Evolutionary conservation across 345 rosid genomes (phyloP).

Genomic region (Gossypium raimondii): DNA sequence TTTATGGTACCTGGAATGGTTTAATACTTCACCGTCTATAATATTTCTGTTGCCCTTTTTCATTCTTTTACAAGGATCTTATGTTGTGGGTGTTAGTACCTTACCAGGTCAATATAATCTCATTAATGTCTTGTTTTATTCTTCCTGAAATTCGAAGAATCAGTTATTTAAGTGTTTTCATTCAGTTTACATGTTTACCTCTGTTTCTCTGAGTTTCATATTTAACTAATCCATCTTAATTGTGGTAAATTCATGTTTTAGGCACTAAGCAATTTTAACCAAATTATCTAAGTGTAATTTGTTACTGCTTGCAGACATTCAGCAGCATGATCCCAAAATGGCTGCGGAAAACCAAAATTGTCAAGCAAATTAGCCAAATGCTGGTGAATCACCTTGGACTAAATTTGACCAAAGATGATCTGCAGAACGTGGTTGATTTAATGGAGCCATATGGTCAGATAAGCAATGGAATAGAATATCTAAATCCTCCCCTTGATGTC

Average conservation of each 20-base stretch:
- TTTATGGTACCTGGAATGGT: not conserved
- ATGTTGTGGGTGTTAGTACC: constrained; percentile 8
- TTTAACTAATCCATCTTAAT: not conserved
- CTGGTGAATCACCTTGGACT: constrained; percentile 93
- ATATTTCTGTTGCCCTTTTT: not conserved
- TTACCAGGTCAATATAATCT: not conserved
- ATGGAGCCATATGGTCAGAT: constrained; percentile 98
- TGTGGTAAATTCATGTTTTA: not conserved
- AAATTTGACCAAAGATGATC: constrained; percentile 67
- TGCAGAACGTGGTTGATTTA: constrained; percentile 84
- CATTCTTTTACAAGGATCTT: not conserved
- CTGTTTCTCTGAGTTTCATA: not conserved
- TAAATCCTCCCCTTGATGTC: constrained; percentile 78
- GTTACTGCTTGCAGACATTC: constrained; percentile 53
- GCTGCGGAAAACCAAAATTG: constrained; percentile 57
- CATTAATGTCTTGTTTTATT: too few species aligned
- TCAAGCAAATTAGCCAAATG: constrained; percentile 54
- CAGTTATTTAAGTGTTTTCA: not conserved
- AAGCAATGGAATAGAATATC: constrained; percentile 80
- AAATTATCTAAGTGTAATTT: not conserved
- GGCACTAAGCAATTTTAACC: not conserved
- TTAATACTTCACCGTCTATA: not conserved
- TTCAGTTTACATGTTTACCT: not conserved
- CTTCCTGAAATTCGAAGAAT: not conserved
- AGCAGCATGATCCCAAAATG: constrained; percentile 58